Evolutionary conservation across 2,329 filamentous ascomycete genomes (phyloP), one percentile per base, ranked within the genome.

Genomic region (Drechslerella dactyloides): DNA sequence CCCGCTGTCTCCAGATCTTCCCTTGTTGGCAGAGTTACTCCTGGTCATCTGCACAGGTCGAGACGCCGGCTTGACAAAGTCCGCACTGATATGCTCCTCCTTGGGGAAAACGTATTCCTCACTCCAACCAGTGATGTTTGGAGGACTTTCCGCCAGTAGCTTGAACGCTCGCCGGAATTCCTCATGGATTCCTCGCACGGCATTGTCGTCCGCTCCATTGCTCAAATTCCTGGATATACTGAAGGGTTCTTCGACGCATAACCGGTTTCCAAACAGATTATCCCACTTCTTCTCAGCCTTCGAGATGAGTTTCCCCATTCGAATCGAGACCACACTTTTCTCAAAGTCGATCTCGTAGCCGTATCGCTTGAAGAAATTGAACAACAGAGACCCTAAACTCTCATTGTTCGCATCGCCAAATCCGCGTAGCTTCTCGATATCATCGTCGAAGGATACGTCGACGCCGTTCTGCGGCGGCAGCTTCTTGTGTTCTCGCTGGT

Each of bases 241-340:
- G 83, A 99, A 99, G 0, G 94, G 94, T 79, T 99, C 94, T 78
- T 99, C 94, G 10, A 99, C 91, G 78, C 93, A 97, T 33, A 99
- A 84, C 74, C 90, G 87, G 77, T 96, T 94, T 77, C 93, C 92
- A 65, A 89, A 82, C 37, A 86, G 84, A 56, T 90, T 84, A 77
- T 93, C 87, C 94, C 94, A 97, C 24, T 88, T 88, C 82, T 97
- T 97, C 65, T 91, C 91, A 73, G 86, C 84, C 79, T 96, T 93
- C 7, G 88, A 87, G 63, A 96, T 81, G 63, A 93, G 81, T 76
- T 85, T 89, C 10, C 93, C 94, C 76, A 90, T 85, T 21, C 93
- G 87, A 55, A 99, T 89, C 0, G 94, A 97, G 42, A 97, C 83
- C 8, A 91, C 92, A 74, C 87, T 83, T 73, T 89, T 90, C 75